Evolutionary conservation across 257 asterid genomes (phyloP).

Genomic region (Solanum ahanhuiri): DNA sequence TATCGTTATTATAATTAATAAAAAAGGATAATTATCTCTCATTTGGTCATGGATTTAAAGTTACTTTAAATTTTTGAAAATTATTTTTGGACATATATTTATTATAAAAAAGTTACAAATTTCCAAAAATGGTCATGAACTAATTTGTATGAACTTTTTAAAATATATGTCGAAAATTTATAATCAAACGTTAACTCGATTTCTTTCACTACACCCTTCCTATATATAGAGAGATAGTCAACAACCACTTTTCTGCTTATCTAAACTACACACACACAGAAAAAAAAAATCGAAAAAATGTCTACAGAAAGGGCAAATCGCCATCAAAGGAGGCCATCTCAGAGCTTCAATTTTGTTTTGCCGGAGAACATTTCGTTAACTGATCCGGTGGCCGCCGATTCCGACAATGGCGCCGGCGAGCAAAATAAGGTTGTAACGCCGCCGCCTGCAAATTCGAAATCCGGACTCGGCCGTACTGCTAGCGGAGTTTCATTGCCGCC

Average conservation of each 20-base stretch:
- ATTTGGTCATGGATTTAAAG: no score
- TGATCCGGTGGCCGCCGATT: conserved; percentile 26
- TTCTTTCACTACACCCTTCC: background rate
- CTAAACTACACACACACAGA: background rate
- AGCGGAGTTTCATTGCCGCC: conserved; percentile 32
- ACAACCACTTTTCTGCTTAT: background rate
- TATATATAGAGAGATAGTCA: conserved; percentile 13
- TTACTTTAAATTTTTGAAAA: no score
- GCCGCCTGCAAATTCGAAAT: background rate
- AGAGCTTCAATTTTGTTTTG: conserved; percentile 35
- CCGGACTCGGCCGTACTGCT: conserved; percentile 2
- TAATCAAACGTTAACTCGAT: background rate
- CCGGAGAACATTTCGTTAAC: conserved; percentile 40
- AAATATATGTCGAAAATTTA: no score
- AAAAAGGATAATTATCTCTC: no score
- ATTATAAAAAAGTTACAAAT: no score
- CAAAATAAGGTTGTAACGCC: conserved; percentile 8
- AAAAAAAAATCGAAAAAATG: conserved; percentile 14
- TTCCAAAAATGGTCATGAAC: background rate
- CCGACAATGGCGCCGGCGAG: conserved; percentile 8
- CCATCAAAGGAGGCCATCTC: conserved; percentile 74
- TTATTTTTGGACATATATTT: no score
- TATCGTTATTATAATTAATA: no score
- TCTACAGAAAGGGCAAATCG: conserved; percentile 46
- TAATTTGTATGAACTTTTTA: background rate